A percentile compares a stretch with the other conserved stretches of the same genome.
Conservation (phyloP, 2,329 filamentous ascomycete genomes). For the Beauveria caledonica region DNA sequence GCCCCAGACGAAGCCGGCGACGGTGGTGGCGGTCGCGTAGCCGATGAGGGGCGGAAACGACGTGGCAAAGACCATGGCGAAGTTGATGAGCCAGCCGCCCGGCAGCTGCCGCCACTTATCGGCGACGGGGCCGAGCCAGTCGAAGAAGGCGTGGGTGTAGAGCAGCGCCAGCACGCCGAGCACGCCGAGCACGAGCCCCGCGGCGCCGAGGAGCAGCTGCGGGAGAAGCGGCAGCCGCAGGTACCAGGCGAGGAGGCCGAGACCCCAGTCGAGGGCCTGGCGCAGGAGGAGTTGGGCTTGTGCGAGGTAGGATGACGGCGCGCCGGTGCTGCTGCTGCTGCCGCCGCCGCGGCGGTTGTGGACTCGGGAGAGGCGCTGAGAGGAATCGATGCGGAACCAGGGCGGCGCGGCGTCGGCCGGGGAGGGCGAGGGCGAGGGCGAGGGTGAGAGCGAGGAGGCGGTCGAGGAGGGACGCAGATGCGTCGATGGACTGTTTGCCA, state of each 20-base stretch:
- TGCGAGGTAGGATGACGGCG: not conserved
- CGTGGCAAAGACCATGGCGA: slow-evolving; percentile 64
- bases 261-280: slow-evolving; percentile 16
- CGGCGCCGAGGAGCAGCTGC: slow-evolving; percentile 47
- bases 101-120: slow-evolving; percentile 66
- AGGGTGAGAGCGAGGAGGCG: slow-evolving; percentile 21
- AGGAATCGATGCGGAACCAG: slow-evolving; percentile 24
- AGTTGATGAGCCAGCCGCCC: slow-evolving; percentile 68
- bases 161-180: slow-evolving; percentile 62
- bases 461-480: slow-evolving; percentile 20
- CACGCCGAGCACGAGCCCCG: slow-evolving; percentile 40
- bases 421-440: slow-evolving; percentile 22
- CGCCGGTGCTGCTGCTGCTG: not conserved
- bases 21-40: slow-evolving; percentile 63
- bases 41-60: slow-evolving; percentile 84
- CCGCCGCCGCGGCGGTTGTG: not conserved
- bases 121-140: slow-evolving; percentile 63
- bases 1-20: slow-evolving; percentile 48
- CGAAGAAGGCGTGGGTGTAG: slow-evolving; percentile 75
- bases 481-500: slow-evolving; percentile 29
- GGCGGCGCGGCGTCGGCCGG: slow-evolving; percentile 27
- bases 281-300: not conserved
- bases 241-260: slow-evolving; percentile 41
- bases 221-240: slow-evolving; percentile 51
- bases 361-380: slow-evolving; percentile 32